phyloP scores from a whole-genome alignment of 805 yeast genomes.

The Starmera caribaea region DNA sequence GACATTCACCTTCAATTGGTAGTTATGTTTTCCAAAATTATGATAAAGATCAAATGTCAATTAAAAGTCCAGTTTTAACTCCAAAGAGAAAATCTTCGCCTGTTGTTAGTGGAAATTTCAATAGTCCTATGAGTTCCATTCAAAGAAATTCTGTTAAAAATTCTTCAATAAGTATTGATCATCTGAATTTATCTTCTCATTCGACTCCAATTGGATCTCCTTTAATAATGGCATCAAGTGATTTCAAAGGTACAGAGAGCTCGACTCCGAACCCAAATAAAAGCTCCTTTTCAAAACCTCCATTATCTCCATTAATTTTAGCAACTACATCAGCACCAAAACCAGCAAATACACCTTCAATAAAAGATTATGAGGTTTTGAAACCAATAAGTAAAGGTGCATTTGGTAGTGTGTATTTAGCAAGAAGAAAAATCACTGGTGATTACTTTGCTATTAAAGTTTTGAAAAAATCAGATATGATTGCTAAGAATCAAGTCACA shows the following conservation, averaged over 20 bases:
- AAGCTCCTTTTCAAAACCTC: slow-evolving; percentile 37
- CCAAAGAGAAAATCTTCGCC: slow-evolving; percentile 21
- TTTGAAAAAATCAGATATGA: slow-evolving; percentile 87
- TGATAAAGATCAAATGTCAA: slow-evolving; percentile 14
- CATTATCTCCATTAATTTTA: slow-evolving; percentile 71
- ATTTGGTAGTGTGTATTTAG: slow-evolving; percentile 88
- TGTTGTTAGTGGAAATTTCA: slow-evolving; percentile 13
- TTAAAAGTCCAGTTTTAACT: slow-evolving; percentile 20
- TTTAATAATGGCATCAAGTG: slow-evolving; percentile 27
- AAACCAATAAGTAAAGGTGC: slow-evolving; percentile 97
- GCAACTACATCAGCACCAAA: slow-evolving; percentile 43
- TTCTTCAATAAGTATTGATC: not conserved
- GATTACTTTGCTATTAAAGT: slow-evolving; percentile 95
- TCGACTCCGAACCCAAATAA: too few species aligned
- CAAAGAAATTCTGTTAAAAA: slow-evolving; percentile 36
- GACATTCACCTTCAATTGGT: slow-evolving; percentile 8
- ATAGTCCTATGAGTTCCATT: slow-evolving; percentile 50
- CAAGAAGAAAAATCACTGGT: slow-evolving; percentile 76
- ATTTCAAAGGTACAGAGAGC: too few species aligned
- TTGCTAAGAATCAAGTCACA: slow-evolving; percentile 91
- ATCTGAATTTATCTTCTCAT: too few species aligned
- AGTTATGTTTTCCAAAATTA: slow-evolving; percentile 8
- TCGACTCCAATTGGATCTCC: slow-evolving; percentile 52
- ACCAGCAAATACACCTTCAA: slow-evolving; percentile 49
- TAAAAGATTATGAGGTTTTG: slow-evolving; percentile 79